Conservation (phyloP, 1,284 basidiomycete genomes). For the Trichosporon coremiiforme region DNA sequence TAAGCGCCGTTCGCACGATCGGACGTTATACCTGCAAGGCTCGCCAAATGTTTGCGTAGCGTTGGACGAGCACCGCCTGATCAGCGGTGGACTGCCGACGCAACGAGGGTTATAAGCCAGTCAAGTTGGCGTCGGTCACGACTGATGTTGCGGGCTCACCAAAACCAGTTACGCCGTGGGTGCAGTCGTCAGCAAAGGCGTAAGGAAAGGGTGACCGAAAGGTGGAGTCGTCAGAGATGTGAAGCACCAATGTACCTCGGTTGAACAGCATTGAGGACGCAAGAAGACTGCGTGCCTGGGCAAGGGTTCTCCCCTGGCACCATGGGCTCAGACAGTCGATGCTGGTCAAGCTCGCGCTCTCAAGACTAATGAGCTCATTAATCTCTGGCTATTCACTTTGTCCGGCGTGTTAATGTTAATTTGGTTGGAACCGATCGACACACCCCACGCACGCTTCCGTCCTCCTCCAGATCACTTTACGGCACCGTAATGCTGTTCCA, state of each 20-base stretch:
- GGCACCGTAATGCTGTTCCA: constrained; percentile 10
- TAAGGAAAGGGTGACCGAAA: background rate
- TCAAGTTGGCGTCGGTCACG: background rate
- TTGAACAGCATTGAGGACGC: background rate
- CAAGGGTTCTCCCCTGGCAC: background rate
- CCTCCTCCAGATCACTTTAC: constrained; percentile 12
- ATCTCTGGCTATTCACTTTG: background rate
- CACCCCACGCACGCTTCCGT: background rate
- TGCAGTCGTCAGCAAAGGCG: background rate
- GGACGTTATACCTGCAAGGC: background rate
- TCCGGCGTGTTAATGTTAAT: constrained; percentile 1
- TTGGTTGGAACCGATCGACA: constrained; percentile 14
- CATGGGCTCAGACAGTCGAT: background rate
- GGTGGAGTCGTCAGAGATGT: constrained; percentile 13
- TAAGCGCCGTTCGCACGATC: background rate
- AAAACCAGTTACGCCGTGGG: background rate
- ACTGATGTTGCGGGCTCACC: background rate
- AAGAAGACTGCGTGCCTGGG: background rate
- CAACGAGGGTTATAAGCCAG: too few species aligned
- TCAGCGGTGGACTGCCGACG: background rate
- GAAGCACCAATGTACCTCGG: constrained; percentile 4
- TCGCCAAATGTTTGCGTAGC: background rate
- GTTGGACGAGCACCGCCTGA: background rate
- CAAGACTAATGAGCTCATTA: background rate
- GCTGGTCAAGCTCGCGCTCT: background rate